phyloP scores from a whole-genome alignment of 352 stramenopile species.

The Pythium rishiriense region DNA sequence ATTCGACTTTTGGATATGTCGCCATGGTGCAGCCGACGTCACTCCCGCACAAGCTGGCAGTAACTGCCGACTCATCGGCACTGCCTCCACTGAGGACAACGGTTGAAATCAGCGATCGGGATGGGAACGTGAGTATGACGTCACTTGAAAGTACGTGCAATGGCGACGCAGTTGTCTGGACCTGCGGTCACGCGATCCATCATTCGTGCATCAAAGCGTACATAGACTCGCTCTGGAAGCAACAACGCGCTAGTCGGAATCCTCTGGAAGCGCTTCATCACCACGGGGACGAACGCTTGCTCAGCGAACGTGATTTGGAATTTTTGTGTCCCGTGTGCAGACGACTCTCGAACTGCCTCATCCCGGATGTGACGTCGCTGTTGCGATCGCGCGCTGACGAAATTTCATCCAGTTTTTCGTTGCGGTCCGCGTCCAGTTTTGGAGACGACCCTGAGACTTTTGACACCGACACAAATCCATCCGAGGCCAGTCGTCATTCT shows the following conservation, averaged over 20 bases:
- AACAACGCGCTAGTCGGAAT: conserved; percentile 41
- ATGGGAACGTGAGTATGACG: neutral
- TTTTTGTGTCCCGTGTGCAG: conserved; percentile 81
- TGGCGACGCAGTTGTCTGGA: conserved; percentile 57
- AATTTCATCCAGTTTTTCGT: conserved; percentile 19
- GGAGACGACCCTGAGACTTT: conserved; percentile 15
- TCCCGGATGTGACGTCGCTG: conserved; percentile 37
- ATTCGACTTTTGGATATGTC: conserved; percentile 66
- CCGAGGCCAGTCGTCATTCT: conserved; percentile 1
- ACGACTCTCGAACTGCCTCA: conserved; percentile 71
- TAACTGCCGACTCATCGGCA: neutral
- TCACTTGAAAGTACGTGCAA: conserved; percentile 8
- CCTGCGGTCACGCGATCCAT: conserved; percentile 73
- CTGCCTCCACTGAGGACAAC: conserved; percentile 10
- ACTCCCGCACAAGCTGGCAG: conserved; percentile 40
- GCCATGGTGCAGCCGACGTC: conserved; percentile 68
- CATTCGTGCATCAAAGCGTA: conserved; percentile 72
- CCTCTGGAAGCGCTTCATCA: conserved; percentile 37
- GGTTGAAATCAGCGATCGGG: conserved; percentile 15
- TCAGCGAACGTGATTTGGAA: conserved; percentile 69
- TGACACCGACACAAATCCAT: neutral
- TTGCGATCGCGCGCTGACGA: conserved; percentile 1
- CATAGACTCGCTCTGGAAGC: conserved; percentile 65
- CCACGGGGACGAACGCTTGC: conserved; percentile 55
- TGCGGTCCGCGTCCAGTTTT: conserved; percentile 4